Evolutionary conservation across 352 stramenopile species (phyloP), one percentile per base, ranked within the genome.

Genomic region (Globisporangium perplexum): DNA sequence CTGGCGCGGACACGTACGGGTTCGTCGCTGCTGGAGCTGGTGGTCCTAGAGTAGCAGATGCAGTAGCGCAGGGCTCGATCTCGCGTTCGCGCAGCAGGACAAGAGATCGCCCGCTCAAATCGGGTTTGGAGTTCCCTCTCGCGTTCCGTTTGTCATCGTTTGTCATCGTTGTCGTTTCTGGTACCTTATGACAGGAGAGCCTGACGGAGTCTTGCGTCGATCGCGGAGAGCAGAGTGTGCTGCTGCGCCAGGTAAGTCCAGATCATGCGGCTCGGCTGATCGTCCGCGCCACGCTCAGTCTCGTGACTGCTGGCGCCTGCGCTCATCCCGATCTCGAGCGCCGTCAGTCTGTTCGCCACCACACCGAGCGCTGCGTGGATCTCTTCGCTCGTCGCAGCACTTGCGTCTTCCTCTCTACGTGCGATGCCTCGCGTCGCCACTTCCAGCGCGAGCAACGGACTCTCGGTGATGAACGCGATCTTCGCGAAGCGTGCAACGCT

Each of bases 171-270:
- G 20, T 30, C 41, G 4, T 4, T 4, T 47, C 12, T 47, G n/a
- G 22, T 28, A n/a, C 10, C 18, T 26, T 24, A 8, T 14, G 24
- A 0, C 7, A n/a, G 7, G 20, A 28, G 41, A 3, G 10, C 7
- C 23, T 46, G n/a, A 3, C 28, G n/a, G 1, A 60, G 46, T 33
- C 36, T 23, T n/a, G 28, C 10, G n/a, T 41, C 11, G 6, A 60
- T 17, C 17, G 26, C 33, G 0, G 45, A 38, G 7, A 53, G 39
- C 18, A 54, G 62, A 3, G 57, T 39, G 10, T 53, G 49, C 47
- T 80, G 71, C 43, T 75, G 68, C 10, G 28, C 15, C 3, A 68
- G n/a, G 43, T 66, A 77, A 26, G 23, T 33, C 1, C 3, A 8
- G 26, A 75, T 71, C 7, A 64, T 50, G 15, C 38, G 31, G 11